A percentile compares a stretch with the other conserved stretches of the same genome.
phyloP scores from a whole-genome alignment of 2,329 filamentous ascomycete species.

The Fusarium neocosmosporiellum region DNA sequence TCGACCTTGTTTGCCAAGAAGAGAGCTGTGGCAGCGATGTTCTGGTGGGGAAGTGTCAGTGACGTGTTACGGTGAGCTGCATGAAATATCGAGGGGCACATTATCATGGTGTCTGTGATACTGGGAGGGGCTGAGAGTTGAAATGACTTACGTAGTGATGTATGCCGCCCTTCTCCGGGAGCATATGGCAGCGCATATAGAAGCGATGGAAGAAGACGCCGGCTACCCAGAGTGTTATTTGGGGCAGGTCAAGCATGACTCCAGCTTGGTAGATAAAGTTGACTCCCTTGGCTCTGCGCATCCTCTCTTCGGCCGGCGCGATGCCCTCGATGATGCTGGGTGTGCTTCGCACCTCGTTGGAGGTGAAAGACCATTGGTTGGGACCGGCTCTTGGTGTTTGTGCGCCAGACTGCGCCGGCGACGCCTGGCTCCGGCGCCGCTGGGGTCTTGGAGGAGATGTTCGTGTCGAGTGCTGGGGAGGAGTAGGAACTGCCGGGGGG shows the following conservation, averaged over 20 bases:
- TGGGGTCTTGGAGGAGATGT: conserved; percentile 65
- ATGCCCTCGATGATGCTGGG: conserved; percentile 90
- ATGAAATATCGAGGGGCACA: neutral
- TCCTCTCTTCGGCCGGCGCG: conserved; percentile 78
- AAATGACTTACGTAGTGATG: conserved; percentile 83
- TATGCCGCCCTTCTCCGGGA: conserved; percentile 78
- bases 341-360: conserved; percentile 83
- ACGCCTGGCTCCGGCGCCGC: conserved; percentile 55
- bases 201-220: conserved; percentile 96
- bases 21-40: conserved; percentile 88
- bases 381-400: conserved; percentile 51
- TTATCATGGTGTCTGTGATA: neutral
- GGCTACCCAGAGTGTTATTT: conserved; percentile 91
- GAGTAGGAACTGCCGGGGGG: conserved; percentile 71
- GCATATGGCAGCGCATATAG: conserved; percentile 89
- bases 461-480: conserved; percentile 65
- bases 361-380: conserved; percentile 89
- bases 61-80: neutral
- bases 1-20: conserved; percentile 98
- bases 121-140: neutral
- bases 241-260: conserved; percentile 90
- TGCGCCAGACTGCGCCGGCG: conserved; percentile 54
- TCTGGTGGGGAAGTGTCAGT: conserved; percentile 56
- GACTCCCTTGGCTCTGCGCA: conserved; percentile 87
- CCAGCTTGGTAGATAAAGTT: conserved; percentile 97